Base-by-base conservation (phyloP, 441 rosid genomes). In the Biscutella laevigata region DNA sequence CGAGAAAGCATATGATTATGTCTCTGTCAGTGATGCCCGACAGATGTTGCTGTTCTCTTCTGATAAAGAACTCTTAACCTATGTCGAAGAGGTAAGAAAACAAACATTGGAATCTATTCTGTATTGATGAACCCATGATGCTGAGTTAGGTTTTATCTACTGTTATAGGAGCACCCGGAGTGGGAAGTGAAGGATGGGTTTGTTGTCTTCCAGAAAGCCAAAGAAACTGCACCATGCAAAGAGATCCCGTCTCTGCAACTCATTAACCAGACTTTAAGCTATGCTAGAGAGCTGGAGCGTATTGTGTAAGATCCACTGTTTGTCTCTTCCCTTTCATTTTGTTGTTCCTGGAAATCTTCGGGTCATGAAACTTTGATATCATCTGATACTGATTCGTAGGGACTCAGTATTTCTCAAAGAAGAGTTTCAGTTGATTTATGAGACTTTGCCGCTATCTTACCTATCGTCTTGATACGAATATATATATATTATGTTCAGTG, bases 231-330 rank as follows among this genome's bases (percentile, higher is more conserved):
- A 3, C 88, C 96, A 0, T 86, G 86, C 60, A 88, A 81, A 75
- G 98, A 86, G 73, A 86, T 92, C 38, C 98, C 96, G 0, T 92
- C 96, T 30, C 79, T 86, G 36, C 95, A 82, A 64, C 94, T 92
- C 69, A 92, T 83, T 67, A 88, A 86, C 76, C 94, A 86, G 77
- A 88, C 98, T 9, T 78, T 92, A 61, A 88, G 95, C 74, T 86
- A 85, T 4, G 95, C 98, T 0, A 75, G 96, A 59, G 98, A 92
- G 80, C 73, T 92, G 76, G 98, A 88, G 84, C 84, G 92, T 51
- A 92, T 88, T 7, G 94, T 92, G 67, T 86, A 79, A 70, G 32
- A 22, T 42, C 36, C 26, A 25, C 11, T 38, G 14, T 41, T 43
- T 3, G 34, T 28, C 42, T 29, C 46, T 26, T 11, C 47, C 27